Evolutionary conservation across 2,329 filamentous ascomycete genomes (phyloP), one percentile per base, ranked within the genome.

Genomic region (Dactylellina leptospora): DNA sequence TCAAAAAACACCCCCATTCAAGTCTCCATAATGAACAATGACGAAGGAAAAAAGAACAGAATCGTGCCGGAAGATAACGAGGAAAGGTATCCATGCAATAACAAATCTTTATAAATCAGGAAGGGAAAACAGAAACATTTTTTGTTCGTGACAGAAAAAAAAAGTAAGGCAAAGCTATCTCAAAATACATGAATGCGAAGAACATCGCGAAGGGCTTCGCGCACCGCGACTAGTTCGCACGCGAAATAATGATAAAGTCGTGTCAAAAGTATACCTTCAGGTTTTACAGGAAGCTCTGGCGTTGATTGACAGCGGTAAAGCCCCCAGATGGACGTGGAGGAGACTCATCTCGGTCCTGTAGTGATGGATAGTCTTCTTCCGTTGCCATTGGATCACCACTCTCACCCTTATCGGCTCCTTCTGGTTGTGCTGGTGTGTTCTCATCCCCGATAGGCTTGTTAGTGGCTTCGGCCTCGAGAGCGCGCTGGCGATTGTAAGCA

Each of bases 281-380:
- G n/a, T 27, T 25, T 44, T 59, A 72, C 51, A 72, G 51, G 25
- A 72, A 72, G 53, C 59, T 64, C 36, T 63, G 66, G 45, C 68
- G 68, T 23, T 72, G 68, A 60, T 76, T 76, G 42, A 76, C 75
- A 40, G 75, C 75, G 22, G 75, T 76, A 50, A 76, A 76, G 25
- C 75, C 75, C 33, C 75, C 75, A n/a, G 74, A 48, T 8, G 68
- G 44, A 16, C 68, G 59, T 47, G 66, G 58, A 42, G 64, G 64
- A 40, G 68, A 64, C 13, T 72, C 68, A 25, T 72, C 68, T 2
- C 68, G 68, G 9, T 72, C 68, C 10, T 53, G 44, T 53, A 64
- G 64, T 11, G 68, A 60, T 4, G 40, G 40, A 50, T 72, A 72
- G 20, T 72, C 68, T 28, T 72, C 68, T 36, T 72, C 68, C 1